Percentiles rank a stretch among this genome's conserved stretches.
These are phyloP conservation scores for Quercus tomentella DNA, from an alignment of 331 rosid genomes.

Conservation along the genomic window DNA sequence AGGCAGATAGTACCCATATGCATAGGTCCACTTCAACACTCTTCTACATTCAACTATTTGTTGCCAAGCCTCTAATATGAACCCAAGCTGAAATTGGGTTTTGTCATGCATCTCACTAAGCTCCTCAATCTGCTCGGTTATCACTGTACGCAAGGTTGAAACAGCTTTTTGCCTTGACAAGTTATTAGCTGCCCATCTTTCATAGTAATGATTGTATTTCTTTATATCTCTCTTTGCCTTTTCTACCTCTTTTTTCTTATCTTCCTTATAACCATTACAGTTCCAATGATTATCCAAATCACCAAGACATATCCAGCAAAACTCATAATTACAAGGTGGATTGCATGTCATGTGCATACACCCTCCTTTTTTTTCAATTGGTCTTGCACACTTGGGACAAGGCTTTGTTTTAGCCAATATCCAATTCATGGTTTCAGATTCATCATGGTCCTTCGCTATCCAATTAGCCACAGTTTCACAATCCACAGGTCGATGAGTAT, in stretches of 20 bases:
- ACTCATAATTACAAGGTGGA: slow-evolving; percentile 51
- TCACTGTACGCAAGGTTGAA: slow-evolving; percentile 30
- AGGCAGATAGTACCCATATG: neutral
- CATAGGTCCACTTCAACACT: neutral
- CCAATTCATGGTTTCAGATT: slow-evolving; percentile 49
- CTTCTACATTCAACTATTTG: neutral
- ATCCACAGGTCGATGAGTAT: slow-evolving; percentile 65
- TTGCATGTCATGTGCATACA: slow-evolving; percentile 54
- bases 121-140: neutral
- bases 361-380: slow-evolving; percentile 56
- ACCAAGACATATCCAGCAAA: slow-evolving; percentile 73
- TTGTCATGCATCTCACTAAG: neutral
- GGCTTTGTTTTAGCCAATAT: slow-evolving; percentile 60
- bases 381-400: slow-evolving; percentile 53
- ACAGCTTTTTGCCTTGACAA: slow-evolving; percentile 48
- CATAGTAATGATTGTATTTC: slow-evolving; percentile 51
- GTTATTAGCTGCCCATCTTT: slow-evolving; percentile 60
- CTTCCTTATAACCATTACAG: slow-evolving; percentile 32
- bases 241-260: slow-evolving; percentile 32
- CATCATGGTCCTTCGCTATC: slow-evolving; percentile 39
- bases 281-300: slow-evolving; percentile 23
- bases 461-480: slow-evolving; percentile 56
- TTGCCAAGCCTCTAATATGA: neutral
- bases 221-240: slow-evolving; percentile 34
- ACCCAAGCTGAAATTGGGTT: neutral